Conservation (phyloP, 257 asterid species). For the Buddleja alternifolia region DNA sequence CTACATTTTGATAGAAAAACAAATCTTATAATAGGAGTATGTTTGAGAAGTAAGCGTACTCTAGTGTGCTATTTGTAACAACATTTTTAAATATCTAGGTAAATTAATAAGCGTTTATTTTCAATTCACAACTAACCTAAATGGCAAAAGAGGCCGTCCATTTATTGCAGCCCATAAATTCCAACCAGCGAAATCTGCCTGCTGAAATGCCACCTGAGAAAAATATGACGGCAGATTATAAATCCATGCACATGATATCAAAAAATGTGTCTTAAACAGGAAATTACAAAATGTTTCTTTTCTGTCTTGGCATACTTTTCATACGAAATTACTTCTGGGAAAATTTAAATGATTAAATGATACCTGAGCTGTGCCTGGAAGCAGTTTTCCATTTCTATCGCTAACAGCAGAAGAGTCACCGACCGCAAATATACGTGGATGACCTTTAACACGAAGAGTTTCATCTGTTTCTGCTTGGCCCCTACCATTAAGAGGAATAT, state of each 20-base stretch:
- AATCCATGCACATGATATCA: slow-evolving; percentile 15
- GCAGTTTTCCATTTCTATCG: slow-evolving; percentile 76
- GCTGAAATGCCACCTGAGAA: slow-evolving; percentile 91
- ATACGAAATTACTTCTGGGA: slow-evolving; percentile 8
- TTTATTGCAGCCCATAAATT: slow-evolving; percentile 98
- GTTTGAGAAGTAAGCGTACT: background rate
- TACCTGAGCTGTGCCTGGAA: slow-evolving; percentile 97
- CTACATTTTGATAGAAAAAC: background rate
- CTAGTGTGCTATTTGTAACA: background rate
- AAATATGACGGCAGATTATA: slow-evolving; percentile 28
- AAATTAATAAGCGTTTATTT: background rate
- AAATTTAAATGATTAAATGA: slow-evolving; percentile 22
- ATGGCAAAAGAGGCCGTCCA: slow-evolving; percentile 84
- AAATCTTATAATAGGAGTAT: background rate
- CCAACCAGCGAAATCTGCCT: slow-evolving; percentile 99
- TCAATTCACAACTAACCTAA: slow-evolving; percentile 57
- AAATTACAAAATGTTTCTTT: background rate
- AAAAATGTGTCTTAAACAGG: background rate
- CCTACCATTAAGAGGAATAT: slow-evolving; percentile 79
- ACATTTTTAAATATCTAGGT: background rate
- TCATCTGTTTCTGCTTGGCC: slow-evolving; percentile 99
- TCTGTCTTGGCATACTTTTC: background rate
- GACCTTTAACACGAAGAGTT: slow-evolving; percentile 93
- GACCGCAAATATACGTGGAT: slow-evolving; percentile 90
- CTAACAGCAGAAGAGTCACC: slow-evolving; percentile 93